These are phyloP conservation scores for Metschnikowia dekortorum DNA, from an alignment of 805 yeast species.

Conservation along the genomic window DNA sequence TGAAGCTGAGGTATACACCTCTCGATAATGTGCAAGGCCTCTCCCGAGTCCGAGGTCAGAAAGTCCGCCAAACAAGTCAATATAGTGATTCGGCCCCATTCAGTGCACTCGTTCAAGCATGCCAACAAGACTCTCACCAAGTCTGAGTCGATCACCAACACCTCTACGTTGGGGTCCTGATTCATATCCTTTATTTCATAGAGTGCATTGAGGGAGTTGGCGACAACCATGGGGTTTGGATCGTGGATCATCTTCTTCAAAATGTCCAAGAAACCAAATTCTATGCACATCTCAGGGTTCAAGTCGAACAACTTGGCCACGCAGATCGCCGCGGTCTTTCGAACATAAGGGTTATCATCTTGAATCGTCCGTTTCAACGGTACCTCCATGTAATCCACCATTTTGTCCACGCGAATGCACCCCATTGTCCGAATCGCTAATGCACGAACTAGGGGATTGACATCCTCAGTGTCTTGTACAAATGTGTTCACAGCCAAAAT, in stretches of 20 bases:
- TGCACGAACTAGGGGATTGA: conserved; percentile 93
- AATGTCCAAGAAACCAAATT: conserved; percentile 75
- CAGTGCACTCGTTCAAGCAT: conserved; percentile 95
- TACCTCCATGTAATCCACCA: conserved; percentile 90
- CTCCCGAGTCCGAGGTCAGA: conserved; percentile 49
- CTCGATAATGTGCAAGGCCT: conserved; percentile 82
- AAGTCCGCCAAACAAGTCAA: conserved; percentile 77
- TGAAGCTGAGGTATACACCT: conserved; percentile 92
- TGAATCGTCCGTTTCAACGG: conserved; percentile 80
- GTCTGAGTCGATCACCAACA: conserved; percentile 36
- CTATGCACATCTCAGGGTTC: conserved; percentile 74
- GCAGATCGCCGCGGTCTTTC: conserved; percentile 96
- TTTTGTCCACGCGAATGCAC: conserved; percentile 90
- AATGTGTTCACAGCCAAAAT: conserved; percentile 96
- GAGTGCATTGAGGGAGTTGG: conserved; percentile 84
- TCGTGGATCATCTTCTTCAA: conserved; percentile 70
- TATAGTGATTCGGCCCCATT: conserved; percentile 96
- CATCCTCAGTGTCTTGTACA: conserved; percentile 91
- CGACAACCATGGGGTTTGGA: conserved; percentile 94
- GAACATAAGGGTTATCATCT: conserved; percentile 95
- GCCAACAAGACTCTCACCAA: conserved; percentile 60
- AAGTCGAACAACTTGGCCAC: conserved; percentile 93
- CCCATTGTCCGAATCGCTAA: conserved; percentile 99
- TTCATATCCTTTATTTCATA: conserved; percentile 76
- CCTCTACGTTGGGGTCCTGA: conserved; percentile 38